A percentile compares a stretch with the other conserved stretches of the same genome.
Evolutionary conservation across 345 rosid genomes (phyloP).

Genomic region (Citrus hindsii): DNA sequence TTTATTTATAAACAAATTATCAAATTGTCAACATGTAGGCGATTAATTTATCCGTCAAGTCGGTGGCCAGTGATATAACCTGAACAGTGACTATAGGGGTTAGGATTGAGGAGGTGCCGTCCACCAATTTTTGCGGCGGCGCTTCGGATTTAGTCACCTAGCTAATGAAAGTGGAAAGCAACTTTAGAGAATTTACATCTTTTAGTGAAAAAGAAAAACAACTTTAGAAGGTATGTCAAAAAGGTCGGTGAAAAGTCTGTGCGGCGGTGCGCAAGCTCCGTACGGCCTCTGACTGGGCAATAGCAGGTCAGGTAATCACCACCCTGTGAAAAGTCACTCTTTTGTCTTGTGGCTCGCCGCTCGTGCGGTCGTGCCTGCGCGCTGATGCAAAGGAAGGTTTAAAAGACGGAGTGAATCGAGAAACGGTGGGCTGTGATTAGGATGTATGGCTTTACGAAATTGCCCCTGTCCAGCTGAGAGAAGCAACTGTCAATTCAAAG

Average conservation of each 20-base stretch:
- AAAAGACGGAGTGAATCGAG: constrained; percentile 11
- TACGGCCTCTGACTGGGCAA: constrained; percentile 9
- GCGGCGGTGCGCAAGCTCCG: not conserved
- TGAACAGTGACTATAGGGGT: not conserved
- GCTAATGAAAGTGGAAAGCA: not conserved
- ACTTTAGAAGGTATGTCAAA: too few species aligned
- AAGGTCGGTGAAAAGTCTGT: not conserved
- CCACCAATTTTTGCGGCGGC: not conserved
- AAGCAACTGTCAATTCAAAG: not conserved
- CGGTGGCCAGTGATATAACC: not conserved
- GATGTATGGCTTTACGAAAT: not conserved
- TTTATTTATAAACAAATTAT: too few species aligned
- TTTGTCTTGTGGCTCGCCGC: not conserved
- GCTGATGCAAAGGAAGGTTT: not conserved
- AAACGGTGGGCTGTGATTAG: not conserved
- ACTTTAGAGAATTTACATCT: too few species aligned
- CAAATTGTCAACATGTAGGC: not conserved
- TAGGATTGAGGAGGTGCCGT: not conserved
- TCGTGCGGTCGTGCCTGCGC: not conserved
- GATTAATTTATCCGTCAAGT: not conserved
- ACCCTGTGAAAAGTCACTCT: not conserved
- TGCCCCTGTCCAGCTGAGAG: not conserved
- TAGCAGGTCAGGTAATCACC: not conserved
- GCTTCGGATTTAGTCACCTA: constrained; percentile 21
- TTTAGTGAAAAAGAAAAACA: too few species aligned